Percentiles rank a stretch among this genome's conserved stretches.
Evolutionary conservation across 768 basidiomycete species (phyloP).

Genomic region (Boletus speciosus): DNA sequence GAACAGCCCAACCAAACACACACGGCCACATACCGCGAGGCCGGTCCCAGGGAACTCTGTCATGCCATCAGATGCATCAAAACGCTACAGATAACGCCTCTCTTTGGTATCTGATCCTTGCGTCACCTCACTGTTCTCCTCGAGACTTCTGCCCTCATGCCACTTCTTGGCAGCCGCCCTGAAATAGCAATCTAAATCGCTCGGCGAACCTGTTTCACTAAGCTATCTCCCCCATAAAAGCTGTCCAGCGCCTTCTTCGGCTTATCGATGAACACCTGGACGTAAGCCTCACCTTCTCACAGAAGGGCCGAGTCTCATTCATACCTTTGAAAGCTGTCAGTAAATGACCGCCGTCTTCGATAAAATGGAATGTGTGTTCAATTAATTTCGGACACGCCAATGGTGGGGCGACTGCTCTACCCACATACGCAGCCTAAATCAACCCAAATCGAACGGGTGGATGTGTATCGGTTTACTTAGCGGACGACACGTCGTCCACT

Average conservation of each 20-base stretch:
- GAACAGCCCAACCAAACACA: neutral
- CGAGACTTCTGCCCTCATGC: neutral
- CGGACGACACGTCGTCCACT: neutral
- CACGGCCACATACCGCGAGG: conserved; percentile 6
- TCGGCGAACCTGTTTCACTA: neutral
- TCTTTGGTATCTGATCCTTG: neutral
- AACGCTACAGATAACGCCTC: neutral
- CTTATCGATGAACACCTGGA: conserved; percentile 2
- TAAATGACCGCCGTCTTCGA: conserved; percentile 13
- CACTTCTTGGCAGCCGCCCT: neutral
- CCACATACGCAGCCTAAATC: conserved; percentile 5
- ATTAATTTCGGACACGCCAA: conserved; percentile 10
- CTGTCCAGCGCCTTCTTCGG: neutral
- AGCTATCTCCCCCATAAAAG: neutral
- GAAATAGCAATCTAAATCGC: neutral
- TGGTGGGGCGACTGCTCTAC: neutral
- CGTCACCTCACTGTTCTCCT: neutral
- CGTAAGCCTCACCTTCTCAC: conserved; percentile 4
- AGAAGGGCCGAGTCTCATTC: neutral
- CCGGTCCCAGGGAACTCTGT: too few species aligned
- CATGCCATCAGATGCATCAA: neutral
- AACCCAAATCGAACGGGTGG: neutral
- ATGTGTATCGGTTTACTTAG: neutral
- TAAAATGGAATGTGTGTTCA: conserved; percentile 13
- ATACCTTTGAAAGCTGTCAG: neutral